Conservation (phyloP, 164 flowering plant species). For the Berberis vulgaris region DNA sequence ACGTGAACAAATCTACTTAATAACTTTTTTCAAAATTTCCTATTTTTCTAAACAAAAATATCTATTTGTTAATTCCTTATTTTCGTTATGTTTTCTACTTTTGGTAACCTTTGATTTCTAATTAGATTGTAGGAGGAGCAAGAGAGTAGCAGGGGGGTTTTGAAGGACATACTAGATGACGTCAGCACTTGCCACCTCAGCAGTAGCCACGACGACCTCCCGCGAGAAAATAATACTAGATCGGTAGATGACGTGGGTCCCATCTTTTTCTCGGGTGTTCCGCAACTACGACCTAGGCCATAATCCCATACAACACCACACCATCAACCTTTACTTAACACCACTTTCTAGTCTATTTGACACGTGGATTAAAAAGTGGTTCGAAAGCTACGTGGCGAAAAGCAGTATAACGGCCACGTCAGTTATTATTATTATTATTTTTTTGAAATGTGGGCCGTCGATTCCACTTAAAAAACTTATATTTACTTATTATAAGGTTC, state of each 20-base stretch:
- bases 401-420: no score
- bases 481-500: neutral
- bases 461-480: neutral
- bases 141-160: no score
- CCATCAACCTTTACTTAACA: neutral
- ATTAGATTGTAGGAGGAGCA: no score
- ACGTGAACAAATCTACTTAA: no score
- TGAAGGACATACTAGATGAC: no score
- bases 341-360: neutral
- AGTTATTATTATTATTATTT: no score
- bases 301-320: neutral
- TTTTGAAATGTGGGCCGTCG: neutral
- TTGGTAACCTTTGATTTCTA: no score
- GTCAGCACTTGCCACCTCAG: neutral
- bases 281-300: neutral
- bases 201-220: neutral
- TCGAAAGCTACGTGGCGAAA: neutral
- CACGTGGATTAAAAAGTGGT: neutral
- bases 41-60: no score
- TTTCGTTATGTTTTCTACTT: no score
- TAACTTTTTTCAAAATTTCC: no score
- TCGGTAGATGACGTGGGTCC: neutral
- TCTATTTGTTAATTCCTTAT: no score
- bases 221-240: neutral
- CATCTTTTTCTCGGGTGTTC: neutral